Evolutionary conservation across 345 rosid genomes (phyloP).

Genomic region (Luvunga scandens): DNA sequence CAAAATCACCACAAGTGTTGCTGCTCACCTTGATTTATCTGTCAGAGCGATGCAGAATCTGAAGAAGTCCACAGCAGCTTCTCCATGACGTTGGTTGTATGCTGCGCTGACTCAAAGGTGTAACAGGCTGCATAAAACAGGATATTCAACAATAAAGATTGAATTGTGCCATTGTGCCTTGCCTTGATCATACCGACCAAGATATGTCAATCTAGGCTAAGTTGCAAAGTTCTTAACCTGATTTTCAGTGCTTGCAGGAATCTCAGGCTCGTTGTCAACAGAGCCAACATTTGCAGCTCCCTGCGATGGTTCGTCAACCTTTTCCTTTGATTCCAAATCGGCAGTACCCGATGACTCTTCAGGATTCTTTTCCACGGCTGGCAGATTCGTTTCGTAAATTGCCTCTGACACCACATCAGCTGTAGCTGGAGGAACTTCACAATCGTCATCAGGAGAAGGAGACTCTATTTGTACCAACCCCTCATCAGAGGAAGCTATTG

Average conservation of each 20-base stretch:
- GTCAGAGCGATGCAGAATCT: conserved; percentile 44
- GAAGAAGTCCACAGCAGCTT: conserved; percentile 74
- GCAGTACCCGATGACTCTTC: conserved; percentile 35
- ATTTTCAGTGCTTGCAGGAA: conserved; percentile 32
- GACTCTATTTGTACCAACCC: neutral
- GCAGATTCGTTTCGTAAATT: conserved; percentile 14
- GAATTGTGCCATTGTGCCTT: neutral
- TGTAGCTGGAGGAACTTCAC: neutral
- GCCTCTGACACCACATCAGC: conserved; percentile 11
- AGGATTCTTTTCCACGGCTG: conserved; percentile 16
- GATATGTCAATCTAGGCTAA: neutral
- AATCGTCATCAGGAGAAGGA: neutral
- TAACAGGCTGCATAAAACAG: conserved; percentile 27
- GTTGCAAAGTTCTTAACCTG: conserved; percentile 32
- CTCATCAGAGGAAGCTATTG: neutral
- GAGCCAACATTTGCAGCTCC: conserved; percentile 15
- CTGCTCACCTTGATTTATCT: conserved; percentile 21
- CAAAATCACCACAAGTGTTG: neutral
- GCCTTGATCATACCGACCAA: neutral
- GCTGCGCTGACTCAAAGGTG: conserved; percentile 23
- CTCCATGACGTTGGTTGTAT: conserved; percentile 55
- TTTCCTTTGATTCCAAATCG: conserved; percentile 18
- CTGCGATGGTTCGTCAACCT: neutral
- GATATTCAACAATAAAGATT: neutral
- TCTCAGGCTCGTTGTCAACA: conserved; percentile 22